phyloP scores from a whole-genome alignment of 75 land plant species.

The Adiantum capillusveneris region DNA sequence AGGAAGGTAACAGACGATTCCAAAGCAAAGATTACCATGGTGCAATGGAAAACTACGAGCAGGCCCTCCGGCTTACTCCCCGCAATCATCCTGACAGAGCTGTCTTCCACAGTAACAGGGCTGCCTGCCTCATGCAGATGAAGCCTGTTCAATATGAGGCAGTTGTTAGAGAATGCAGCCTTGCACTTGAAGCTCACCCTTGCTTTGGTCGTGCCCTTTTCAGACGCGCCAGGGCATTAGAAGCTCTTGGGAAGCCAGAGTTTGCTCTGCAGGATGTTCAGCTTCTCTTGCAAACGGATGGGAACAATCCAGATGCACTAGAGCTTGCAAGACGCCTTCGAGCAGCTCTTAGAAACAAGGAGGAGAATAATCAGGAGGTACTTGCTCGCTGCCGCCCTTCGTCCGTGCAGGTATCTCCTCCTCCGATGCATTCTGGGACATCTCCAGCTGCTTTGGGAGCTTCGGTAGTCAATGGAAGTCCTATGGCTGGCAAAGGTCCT shows the following conservation, averaged over 20 bases:
- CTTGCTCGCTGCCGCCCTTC: conserved; percentile 9
- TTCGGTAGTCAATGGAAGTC: conserved; percentile 64
- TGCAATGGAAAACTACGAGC: conserved; percentile 54
- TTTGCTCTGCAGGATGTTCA: conserved; percentile 54
- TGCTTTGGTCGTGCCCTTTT: conserved; percentile 53
- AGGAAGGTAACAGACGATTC: conserved; percentile 58
- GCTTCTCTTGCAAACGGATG: conserved; percentile 36
- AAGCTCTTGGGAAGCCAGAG: conserved; percentile 45
- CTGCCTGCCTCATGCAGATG: conserved; percentile 62
- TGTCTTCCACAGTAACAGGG: conserved; percentile 45
- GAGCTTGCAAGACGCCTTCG: conserved; percentile 46
- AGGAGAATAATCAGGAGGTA: conserved; percentile 24
- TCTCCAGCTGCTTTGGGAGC: conserved; percentile 22
- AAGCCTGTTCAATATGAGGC: conserved; percentile 41
- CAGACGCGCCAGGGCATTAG: conserved; percentile 53
- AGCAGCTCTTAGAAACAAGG: conserved; percentile 10
- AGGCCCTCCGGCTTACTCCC: conserved; percentile 55
- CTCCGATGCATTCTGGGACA: conserved; percentile 6
- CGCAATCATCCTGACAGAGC: conserved; percentile 46
- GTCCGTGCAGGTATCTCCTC: background rate
- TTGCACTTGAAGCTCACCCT: conserved; percentile 51
- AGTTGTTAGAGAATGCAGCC: conserved; percentile 50
- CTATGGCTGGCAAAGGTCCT: conserved; percentile 58
- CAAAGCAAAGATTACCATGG: conserved; percentile 48
- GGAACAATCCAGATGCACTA: conserved; percentile 44